Evolutionary conservation across 2,329 filamentous ascomycete genomes (phyloP).

Genomic region (Xylaria sp.): DNA sequence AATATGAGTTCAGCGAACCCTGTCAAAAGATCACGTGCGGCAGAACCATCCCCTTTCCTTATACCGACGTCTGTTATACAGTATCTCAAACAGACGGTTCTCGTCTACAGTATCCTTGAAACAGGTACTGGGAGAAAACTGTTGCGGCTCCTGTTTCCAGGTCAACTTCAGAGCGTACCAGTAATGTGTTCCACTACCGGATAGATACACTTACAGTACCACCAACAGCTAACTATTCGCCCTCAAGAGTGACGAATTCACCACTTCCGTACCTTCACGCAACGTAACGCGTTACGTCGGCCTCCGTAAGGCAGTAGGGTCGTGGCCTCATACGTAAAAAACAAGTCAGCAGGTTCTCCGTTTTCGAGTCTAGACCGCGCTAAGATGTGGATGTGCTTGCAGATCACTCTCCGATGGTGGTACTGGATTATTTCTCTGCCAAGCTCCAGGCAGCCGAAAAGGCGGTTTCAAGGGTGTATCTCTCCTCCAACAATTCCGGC

Average conservation of each 20-base stretch:
- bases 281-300: not conserved
- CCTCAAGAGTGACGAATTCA: not conserved
- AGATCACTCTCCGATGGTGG: not conserved
- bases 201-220: not conserved
- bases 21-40: slow-evolving; percentile 12
- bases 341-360: not conserved
- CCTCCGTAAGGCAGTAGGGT: not conserved
- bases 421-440: not conserved
- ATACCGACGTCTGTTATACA: slow-evolving; percentile 16
- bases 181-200: not conserved
- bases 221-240: not conserved
- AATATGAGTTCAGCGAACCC: slow-evolving; percentile 18
- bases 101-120: slow-evolving; percentile 12
- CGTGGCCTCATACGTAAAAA: not conserved
- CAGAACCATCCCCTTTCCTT: slow-evolving; percentile 13
- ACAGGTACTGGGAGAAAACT: slow-evolving; percentile 2
- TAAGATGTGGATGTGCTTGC: not conserved
- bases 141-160: not conserved
- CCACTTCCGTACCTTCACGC: not conserved
- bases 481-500: not conserved
- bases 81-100: slow-evolving; percentile 17
- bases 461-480: no score
- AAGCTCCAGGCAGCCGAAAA: not conserved
- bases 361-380: not conserved
- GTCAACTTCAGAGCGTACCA: not conserved